Conservation (phyloP, 768 basidiomycete genomes). For the Chalciporus piperatus region DNA sequence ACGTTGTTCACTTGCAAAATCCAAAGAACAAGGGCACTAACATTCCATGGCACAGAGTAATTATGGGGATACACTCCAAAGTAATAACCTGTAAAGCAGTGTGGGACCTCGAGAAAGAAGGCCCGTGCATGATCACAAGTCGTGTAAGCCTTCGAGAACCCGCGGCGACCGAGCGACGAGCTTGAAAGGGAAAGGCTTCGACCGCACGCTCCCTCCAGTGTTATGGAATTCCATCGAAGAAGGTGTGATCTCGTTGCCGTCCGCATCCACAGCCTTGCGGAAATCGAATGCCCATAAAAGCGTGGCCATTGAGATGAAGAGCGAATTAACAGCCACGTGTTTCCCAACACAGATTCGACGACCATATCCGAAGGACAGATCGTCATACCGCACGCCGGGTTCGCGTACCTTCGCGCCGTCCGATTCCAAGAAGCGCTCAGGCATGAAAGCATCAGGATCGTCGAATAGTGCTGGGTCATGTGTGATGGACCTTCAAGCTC, state of each 20-base stretch:
- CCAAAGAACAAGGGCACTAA: no score
- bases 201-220: conserved; percentile 3
- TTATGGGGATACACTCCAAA: no score
- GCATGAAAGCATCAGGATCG: conserved; percentile 14
- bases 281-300: conserved; percentile 9
- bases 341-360: conserved; percentile 11
- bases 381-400: conserved; percentile 6
- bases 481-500: conserved; percentile 1
- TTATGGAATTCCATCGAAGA: conserved; percentile 6
- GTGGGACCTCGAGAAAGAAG: no score
- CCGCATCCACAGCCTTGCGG: conserved; percentile 2
- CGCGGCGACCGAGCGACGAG: not conserved
- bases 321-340: conserved; percentile 5
- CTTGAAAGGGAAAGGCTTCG: conserved; percentile 6
- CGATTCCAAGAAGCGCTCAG: conserved; percentile 11
- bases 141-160: not conserved
- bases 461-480: conserved; percentile 10
- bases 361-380: conserved; percentile 12
- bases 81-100: no score
- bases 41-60: no score
- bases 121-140: not conserved
- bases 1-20: no score
- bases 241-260: conserved; percentile 8
- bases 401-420: not conserved
- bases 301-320: conserved; percentile 9